Evolutionary conservation across 176 grass and related monocot genomes (phyloP).

Genomic region (Typha latifolia): DNA sequence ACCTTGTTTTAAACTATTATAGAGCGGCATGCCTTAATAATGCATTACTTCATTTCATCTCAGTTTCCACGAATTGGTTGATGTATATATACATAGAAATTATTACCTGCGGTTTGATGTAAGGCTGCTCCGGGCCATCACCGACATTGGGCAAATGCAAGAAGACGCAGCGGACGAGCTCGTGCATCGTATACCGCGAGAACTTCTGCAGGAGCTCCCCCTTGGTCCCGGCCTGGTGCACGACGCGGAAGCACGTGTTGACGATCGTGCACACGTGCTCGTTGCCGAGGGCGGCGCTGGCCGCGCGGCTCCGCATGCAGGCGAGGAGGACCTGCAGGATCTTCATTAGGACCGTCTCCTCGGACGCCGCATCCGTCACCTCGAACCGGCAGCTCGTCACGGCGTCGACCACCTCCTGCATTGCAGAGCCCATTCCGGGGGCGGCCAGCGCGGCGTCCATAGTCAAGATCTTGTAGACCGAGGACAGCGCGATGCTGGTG

Average conservation of each 20-base stretch:
- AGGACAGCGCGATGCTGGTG: conserved; percentile 63
- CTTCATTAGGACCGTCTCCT: conserved; percentile 86
- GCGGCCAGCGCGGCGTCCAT: conserved; percentile 28
- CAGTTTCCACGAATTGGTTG: neutral
- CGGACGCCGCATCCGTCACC: conserved; percentile 42
- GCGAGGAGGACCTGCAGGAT: conserved; percentile 74
- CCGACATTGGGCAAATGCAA: conserved; percentile 37
- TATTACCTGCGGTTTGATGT: conserved; percentile 57
- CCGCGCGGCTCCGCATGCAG: conserved; percentile 47
- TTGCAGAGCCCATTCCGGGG: conserved; percentile 28
- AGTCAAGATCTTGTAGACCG: conserved; percentile 56
- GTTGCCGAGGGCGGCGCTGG: conserved; percentile 44
- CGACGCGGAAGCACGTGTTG: conserved; percentile 87
- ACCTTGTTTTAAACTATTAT: neutral
- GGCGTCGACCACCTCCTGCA: conserved; percentile 72
- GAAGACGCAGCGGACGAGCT: conserved; percentile 61
- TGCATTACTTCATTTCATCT: neutral
- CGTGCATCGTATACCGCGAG: conserved; percentile 70
- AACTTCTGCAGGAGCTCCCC: conserved; percentile 80
- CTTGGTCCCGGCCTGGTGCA: conserved; percentile 63
- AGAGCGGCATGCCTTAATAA: neutral
- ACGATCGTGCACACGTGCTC: conserved; percentile 91
- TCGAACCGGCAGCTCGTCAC: conserved; percentile 76
- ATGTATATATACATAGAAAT: neutral
- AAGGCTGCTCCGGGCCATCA: conserved; percentile 8